A percentile compares a stretch with the other conserved stretches of the same genome.
Conservation (phyloP, 345 rosid genomes). For the Acer yangbiense region DNA sequence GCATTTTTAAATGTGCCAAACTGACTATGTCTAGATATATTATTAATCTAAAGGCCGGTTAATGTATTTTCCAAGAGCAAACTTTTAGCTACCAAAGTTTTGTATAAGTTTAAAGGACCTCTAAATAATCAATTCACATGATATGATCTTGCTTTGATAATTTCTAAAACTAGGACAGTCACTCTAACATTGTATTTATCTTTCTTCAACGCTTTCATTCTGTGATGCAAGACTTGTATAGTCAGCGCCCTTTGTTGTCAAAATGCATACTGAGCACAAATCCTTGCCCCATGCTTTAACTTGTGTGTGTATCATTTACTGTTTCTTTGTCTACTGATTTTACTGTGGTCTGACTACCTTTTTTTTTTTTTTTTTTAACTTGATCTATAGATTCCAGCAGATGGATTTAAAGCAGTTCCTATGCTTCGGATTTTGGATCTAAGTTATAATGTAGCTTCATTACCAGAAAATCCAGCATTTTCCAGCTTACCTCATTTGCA, state of each 20-base stretch:
- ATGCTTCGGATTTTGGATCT: conserved; percentile 79
- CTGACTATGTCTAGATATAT: background rate
- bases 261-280: background rate
- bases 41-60: background rate
- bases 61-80: background rate
- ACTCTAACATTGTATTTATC: background rate
- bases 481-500: conserved; percentile 63
- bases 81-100: background rate
- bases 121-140: background rate
- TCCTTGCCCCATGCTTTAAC: background rate
- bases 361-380: background rate
- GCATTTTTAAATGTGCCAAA: background rate
- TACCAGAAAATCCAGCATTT: conserved; percentile 59
- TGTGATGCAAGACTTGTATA: conserved; percentile 2
- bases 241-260: background rate
- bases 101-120: background rate
- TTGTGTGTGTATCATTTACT: background rate
- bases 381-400: conserved; percentile 61
- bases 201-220: background rate
- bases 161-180: background rate
- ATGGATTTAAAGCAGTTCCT: conserved; percentile 73
- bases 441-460: conserved; percentile 68
- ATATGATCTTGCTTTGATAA: no score
- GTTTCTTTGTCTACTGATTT: background rate
- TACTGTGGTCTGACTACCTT: conserved; percentile 19